Percentiles rank a stretch among this genome's conserved stretches.
These are phyloP conservation scores for Collariella sp. DNA, from an alignment of 495 filamentous ascomycete species.

Conservation along the genomic window DNA sequence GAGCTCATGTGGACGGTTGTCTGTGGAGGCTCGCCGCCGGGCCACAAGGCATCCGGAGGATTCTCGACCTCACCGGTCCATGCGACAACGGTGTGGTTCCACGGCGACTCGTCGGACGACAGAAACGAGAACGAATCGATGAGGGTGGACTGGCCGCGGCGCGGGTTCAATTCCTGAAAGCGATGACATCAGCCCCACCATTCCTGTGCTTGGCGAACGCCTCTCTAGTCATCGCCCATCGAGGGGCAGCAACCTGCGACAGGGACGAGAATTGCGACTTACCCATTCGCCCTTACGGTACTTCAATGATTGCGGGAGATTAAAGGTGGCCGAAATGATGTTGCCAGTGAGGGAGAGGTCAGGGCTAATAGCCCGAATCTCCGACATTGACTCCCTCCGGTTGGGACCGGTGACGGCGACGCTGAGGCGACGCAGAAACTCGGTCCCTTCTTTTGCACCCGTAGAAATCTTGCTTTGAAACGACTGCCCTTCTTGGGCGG, in stretches of 20 bases:
- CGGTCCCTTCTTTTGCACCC: constrained; percentile 47
- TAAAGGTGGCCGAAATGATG: constrained; percentile 81
- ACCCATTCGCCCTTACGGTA: constrained; percentile 71
- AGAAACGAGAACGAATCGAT: constrained; percentile 83
- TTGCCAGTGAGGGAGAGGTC: constrained; percentile 65
- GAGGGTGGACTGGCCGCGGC: constrained; percentile 76
- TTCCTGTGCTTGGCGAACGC: constrained; percentile 12
- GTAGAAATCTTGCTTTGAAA: constrained; percentile 42
- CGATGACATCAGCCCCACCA: constrained; percentile 27
- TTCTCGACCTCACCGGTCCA: constrained; percentile 86
- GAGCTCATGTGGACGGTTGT: constrained; percentile 34
- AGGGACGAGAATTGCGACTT: constrained; percentile 32
- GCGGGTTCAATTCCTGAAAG: constrained; percentile 57
- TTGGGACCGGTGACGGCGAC: constrained; percentile 30
- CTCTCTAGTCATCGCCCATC: neutral
- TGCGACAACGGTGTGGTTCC: constrained; percentile 80
- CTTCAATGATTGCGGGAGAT: constrained; percentile 66
- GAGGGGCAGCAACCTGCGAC: neutral
- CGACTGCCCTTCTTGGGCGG: constrained; percentile 14
- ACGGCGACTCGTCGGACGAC: constrained; percentile 62
- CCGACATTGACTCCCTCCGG: constrained; percentile 40
- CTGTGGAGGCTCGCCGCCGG: constrained; percentile 34
- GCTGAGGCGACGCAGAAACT: constrained; percentile 58
- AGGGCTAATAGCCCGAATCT: constrained; percentile 54
- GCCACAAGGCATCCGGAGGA: constrained; percentile 32